A percentile compares a stretch with the other conserved stretches of the same genome.
Evolutionary conservation across 495 filamentous ascomycete species (phyloP).

Genomic region (Friedmanniomyces endolithicus): DNA sequence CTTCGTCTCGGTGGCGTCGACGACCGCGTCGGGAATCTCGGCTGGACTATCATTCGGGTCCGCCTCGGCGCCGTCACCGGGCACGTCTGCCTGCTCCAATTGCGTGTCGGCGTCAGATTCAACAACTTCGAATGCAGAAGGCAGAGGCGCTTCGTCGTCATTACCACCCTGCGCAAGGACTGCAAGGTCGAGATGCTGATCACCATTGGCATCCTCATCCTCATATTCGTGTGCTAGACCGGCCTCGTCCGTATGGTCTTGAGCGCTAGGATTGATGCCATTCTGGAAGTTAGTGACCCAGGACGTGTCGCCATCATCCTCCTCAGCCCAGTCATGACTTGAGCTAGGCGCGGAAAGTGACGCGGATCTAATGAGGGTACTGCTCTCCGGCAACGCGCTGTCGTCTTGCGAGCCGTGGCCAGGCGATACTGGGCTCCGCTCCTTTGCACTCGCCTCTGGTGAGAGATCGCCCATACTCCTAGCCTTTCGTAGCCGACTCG

Average conservation of each 20-base stretch:
- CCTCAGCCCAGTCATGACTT: neutral
- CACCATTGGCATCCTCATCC: neutral
- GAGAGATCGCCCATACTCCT: neutral
- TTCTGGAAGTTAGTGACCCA: too few relatives aligned
- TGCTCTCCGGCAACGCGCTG: neutral
- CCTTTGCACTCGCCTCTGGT: neutral
- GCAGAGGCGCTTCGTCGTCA: too few relatives aligned
- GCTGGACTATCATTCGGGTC: neutral
- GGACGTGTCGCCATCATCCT: neutral
- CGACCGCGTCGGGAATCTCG: neutral
- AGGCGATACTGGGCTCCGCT: neutral
- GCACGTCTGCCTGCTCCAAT: too few relatives aligned
- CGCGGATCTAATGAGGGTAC: too few relatives aligned
- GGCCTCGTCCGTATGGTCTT: too few relatives aligned
- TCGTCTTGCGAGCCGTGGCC: neutral
- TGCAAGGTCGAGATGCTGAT: neutral
- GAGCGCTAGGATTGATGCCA: too few relatives aligned
- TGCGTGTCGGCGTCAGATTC: too few relatives aligned
- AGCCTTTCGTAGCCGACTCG: neutral
- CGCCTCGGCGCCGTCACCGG: too few relatives aligned
- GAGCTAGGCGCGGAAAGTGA: too few relatives aligned
- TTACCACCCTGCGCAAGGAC: too few relatives aligned
- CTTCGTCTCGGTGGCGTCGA: neutral
- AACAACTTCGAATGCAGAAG: too few relatives aligned
- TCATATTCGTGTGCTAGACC: too few relatives aligned